Percentiles rank a stretch among this genome's conserved stretches.
phyloP scores from a whole-genome alignment of 2,329 filamentous ascomycete species.

The Truncatella angustata region DNA sequence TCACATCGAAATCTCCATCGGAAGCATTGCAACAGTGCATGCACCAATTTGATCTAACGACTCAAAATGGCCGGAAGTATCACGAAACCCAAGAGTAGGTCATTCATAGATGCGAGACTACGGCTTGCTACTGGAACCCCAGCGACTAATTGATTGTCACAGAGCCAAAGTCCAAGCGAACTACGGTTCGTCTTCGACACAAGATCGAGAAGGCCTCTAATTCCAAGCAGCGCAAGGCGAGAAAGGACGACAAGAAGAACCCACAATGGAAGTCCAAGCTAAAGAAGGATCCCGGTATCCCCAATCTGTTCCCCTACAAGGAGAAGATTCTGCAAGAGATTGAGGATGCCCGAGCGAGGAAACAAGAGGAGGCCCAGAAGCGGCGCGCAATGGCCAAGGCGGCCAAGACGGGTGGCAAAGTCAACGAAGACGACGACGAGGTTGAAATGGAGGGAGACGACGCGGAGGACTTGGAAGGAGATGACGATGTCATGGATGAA shows the following conservation, averaged over 20 bases:
- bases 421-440: conserved; percentile 43
- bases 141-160: too few relatives aligned
- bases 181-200: conserved; percentile 82
- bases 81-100: conserved; percentile 30
- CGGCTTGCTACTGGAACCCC: too few relatives aligned
- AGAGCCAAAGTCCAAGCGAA: conserved; percentile 96
- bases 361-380: conserved; percentile 73
- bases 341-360: conserved; percentile 79
- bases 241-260: conserved; percentile 91
- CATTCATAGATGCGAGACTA: background rate
- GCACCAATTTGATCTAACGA: background rate
- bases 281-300: conserved; percentile 98
- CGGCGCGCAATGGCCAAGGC: conserved; percentile 71
- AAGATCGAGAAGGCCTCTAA: conserved; percentile 93
- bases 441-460: conserved; percentile 45
- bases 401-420: conserved; percentile 51
- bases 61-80: conserved; percentile 26
- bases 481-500: conserved; percentile 53
- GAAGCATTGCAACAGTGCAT: background rate
- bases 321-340: conserved; percentile 93
- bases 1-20: background rate
- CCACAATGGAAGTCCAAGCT: conserved; percentile 93
- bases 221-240: conserved; percentile 86
- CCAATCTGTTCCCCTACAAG: conserved; percentile 97
- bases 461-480: conserved; percentile 46